phyloP scores from a whole-genome alignment of 2,329 filamentous ascomycete genomes.

The Alternaria alternata region DNA sequence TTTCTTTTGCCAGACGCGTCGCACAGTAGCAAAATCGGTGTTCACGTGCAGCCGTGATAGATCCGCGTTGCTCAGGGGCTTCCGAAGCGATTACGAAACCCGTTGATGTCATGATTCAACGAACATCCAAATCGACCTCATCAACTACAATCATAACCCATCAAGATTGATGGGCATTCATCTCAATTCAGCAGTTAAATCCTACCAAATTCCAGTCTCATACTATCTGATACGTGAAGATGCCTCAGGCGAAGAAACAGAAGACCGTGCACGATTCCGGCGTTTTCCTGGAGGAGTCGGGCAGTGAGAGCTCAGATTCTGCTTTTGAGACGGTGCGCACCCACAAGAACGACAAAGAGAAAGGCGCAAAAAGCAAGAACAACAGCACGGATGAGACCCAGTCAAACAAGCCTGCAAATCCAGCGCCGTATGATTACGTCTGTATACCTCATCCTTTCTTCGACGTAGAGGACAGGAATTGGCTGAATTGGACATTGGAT shows the following conservation, averaged over 20 bases:
- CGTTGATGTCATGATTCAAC: conserved; percentile 16
- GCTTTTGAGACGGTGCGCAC: conserved; percentile 8
- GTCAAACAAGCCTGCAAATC: not conserved
- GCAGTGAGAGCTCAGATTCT: conserved; percentile 12
- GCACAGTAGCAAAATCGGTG: not conserved
- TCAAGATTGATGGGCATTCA: not conserved
- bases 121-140: not conserved
- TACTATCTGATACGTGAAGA: conserved; percentile 3
- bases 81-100: conserved; percentile 13
- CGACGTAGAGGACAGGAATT: conserved; percentile 19
- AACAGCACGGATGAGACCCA: not conserved
- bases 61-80: conserved; percentile 14
- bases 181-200: not conserved
- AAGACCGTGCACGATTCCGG: conserved; percentile 15
- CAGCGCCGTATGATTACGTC: conserved; percentile 20
- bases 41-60: conserved; percentile 16
- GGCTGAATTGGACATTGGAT: conserved; percentile 5
- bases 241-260: conserved; percentile 23
- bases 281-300: conserved; percentile 8
- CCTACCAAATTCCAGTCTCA: not conserved
- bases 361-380: not conserved
- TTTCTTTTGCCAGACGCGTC: not conserved
- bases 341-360: conserved; percentile 5
- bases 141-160: not conserved
- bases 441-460: conserved; percentile 25